phyloP scores from a whole-genome alignment of 2,329 filamentous ascomycete genomes.

The Coniosporium tulheliwenetii region DNA sequence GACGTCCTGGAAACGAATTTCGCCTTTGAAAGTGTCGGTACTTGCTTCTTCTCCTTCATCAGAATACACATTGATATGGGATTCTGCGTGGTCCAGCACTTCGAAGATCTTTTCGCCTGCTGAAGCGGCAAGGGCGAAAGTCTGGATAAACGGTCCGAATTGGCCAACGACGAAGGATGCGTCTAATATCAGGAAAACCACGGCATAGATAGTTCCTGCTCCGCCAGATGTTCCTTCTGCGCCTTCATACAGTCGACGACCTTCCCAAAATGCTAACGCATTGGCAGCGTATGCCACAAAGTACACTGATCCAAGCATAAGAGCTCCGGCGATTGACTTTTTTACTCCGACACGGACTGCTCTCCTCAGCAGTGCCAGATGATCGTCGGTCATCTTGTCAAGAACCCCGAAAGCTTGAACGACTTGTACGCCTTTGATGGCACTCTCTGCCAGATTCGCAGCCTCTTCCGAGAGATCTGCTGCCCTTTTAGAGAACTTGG shows the following conservation, averaged over 20 bases:
- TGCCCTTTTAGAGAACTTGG: no score
- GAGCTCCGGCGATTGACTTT: no score
- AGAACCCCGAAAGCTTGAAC: no score
- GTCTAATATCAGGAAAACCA: constrained; percentile 49
- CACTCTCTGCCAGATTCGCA: no score
- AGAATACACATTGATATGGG: constrained; percentile 22
- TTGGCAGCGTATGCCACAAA: constrained; percentile 22
- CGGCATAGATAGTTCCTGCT: constrained; percentile 43
- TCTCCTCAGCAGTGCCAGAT: no score
- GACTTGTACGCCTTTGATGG: no score
- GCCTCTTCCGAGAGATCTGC: no score
- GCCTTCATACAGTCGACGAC: constrained; percentile 13
- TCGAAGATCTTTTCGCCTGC: constrained; percentile 29
- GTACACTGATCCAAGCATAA: no score
- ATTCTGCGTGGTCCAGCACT: constrained; percentile 24
- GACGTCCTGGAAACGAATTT: constrained; percentile 21
- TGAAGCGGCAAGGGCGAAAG: constrained; percentile 36
- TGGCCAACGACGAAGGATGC: constrained; percentile 47
- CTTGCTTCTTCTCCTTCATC: constrained; percentile 9
- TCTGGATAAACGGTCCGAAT: constrained; percentile 47
- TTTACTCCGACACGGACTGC: no score
- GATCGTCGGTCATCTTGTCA: no score
- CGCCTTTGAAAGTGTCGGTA: constrained; percentile 11
- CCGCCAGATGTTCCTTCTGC: constrained; percentile 10
- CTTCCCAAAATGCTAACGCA: constrained; percentile 30